Evolutionary conservation across 2,329 filamentous ascomycete species (phyloP).

Genomic region (Magnaporthiopsis rhizophila): DNA sequence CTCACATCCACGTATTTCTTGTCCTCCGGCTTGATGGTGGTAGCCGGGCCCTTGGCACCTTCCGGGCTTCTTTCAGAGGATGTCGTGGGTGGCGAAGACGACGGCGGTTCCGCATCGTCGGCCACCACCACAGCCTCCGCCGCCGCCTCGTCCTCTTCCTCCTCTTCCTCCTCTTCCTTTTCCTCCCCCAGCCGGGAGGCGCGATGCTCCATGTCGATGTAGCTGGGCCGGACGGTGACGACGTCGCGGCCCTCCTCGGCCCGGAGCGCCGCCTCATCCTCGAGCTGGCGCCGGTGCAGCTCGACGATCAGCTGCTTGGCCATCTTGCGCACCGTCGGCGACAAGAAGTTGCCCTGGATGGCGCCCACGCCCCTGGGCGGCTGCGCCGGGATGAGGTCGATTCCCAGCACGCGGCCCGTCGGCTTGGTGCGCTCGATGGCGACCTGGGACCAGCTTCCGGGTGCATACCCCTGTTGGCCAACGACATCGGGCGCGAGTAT

Average conservation of each 20-base stretch:
- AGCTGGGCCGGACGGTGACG: constrained; percentile 42
- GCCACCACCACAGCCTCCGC: constrained; percentile 11
- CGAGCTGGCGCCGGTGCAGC: constrained; percentile 32
- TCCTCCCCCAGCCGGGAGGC: constrained; percentile 22
- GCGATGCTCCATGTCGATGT: constrained; percentile 57
- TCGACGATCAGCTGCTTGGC: constrained; percentile 67
- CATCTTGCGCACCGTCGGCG: constrained; percentile 62
- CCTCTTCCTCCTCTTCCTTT: constrained; percentile 13
- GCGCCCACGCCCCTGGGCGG: constrained; percentile 88
- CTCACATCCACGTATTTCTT: constrained; percentile 59
- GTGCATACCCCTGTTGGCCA: constrained; percentile 59
- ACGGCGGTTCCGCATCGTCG: constrained; percentile 9
- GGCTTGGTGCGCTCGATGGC: constrained; percentile 72
- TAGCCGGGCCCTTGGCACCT: constrained; percentile 10
- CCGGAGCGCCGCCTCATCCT: constrained; percentile 10
- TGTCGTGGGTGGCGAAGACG: neutral
- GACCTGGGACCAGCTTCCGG: constrained; percentile 71
- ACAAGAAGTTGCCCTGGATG: constrained; percentile 91
- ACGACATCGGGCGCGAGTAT: neutral
- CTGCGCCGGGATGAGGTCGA: constrained; percentile 88
- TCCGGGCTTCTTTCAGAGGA: too few species aligned
- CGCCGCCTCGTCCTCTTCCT: too few species aligned
- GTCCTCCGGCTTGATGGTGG: constrained; percentile 22
- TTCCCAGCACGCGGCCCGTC: constrained; percentile 73
- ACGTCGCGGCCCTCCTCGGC: constrained; percentile 11